Conservation (phyloP, 1,139 yeast genomes). For the Kodamaea sp. region DNA sequence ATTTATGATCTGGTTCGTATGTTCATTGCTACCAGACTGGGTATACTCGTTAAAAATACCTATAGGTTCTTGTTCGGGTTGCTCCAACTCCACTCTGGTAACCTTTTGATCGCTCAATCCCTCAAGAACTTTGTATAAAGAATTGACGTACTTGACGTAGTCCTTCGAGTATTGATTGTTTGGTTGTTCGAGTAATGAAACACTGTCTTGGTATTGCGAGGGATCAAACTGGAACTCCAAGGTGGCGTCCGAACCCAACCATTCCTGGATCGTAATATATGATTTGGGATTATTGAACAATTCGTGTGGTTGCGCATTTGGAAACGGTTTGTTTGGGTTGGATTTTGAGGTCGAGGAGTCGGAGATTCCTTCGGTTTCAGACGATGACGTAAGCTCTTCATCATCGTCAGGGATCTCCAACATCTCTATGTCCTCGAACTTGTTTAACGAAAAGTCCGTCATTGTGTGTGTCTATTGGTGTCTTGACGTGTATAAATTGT, state of each 20-base stretch:
- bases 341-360: constrained; percentile 16
- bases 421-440: constrained; percentile 48
- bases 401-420: constrained; percentile 46
- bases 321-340: neutral
- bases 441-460: constrained; percentile 3
- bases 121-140: constrained; percentile 37
- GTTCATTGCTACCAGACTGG: constrained; percentile 7
- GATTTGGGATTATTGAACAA: constrained; percentile 16
- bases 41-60: constrained; percentile 30
- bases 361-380: constrained; percentile 36
- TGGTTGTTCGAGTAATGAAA: constrained; percentile 18
- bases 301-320: constrained; percentile 1
- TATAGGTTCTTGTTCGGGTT: constrained; percentile 29
- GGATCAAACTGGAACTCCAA: constrained; percentile 36
- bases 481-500: too few relatives aligned
- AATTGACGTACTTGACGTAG: constrained; percentile 32
- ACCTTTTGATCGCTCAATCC: constrained; percentile 23
- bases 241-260: constrained; percentile 29
- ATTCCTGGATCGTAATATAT: constrained; percentile 34
- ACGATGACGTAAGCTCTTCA: constrained; percentile 20
- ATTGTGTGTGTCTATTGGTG: neutral
- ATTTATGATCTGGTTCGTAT: constrained; percentile 21
- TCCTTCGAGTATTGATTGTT: constrained; percentile 19
- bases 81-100: constrained; percentile 20
- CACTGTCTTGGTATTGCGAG: constrained; percentile 27